These are phyloP conservation scores for Dendrocalamus sinicus DNA, from an alignment of 176 grass and related monocot species.

Conservation along the genomic window DNA sequence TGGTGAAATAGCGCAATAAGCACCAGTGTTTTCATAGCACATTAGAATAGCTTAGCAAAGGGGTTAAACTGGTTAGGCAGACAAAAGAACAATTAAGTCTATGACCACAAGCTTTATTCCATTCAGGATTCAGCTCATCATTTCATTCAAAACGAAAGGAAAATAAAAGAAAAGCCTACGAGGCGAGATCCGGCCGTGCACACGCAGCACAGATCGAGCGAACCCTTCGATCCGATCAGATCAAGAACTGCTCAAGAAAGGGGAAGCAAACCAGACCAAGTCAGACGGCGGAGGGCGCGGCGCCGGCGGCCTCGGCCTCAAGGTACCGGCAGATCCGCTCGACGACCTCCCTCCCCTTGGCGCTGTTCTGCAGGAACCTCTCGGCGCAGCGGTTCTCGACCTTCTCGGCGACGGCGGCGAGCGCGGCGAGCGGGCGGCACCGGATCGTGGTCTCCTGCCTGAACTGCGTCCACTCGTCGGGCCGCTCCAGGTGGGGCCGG, in stretches of 20 bases:
- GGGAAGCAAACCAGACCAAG: conserved; percentile 27
- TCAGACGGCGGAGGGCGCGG: conserved; percentile 40
- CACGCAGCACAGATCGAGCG: conserved; percentile 50
- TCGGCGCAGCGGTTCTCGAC: conserved; percentile 86
- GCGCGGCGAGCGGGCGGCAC: conserved; percentile 74
- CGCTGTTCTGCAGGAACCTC: conserved; percentile 80
- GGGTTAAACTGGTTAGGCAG: conserved; percentile 33
- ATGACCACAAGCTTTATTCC: conserved; percentile 52
- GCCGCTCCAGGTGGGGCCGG: conserved; percentile 74
- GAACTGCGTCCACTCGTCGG: conserved; percentile 82
- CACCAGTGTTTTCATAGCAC: not conserved
- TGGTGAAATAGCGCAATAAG: not conserved
- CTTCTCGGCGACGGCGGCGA: conserved; percentile 86
- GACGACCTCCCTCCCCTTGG: conserved; percentile 88
- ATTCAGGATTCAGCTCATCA: conserved; percentile 56
- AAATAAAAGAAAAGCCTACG: conserved; percentile 14
- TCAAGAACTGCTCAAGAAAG: conserved; percentile 3
- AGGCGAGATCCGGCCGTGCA: conserved; percentile 17
- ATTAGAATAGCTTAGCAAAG: conserved; percentile 5
- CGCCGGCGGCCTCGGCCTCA: conserved; percentile 62
- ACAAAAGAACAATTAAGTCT: conserved; percentile 26
- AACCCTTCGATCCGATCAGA: conserved; percentile 52
- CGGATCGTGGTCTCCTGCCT: conserved; percentile 88
- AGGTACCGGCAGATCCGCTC: conserved; percentile 92
- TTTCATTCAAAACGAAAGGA: conserved; percentile 38